Percentiles rank a stretch among this genome's conserved stretches.
phyloP scores from a whole-genome alignment of 257 asterid genomes.

The Rauvolfia tetraphylla region DNA sequence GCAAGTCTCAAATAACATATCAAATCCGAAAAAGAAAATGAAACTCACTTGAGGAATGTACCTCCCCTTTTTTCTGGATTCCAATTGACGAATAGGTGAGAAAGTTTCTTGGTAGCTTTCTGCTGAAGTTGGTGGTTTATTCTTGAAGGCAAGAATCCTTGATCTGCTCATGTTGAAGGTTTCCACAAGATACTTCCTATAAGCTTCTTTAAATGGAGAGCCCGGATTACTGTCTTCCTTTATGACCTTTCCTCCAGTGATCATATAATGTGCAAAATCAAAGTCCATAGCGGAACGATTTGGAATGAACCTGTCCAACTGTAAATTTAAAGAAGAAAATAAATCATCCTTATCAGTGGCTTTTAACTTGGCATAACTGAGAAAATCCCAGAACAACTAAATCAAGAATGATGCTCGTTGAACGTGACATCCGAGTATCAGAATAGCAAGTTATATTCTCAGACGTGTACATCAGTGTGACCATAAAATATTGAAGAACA shows the following conservation, averaged over 20 bases:
- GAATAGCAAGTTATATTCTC: background rate
- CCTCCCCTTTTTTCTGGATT: constrained; percentile 18
- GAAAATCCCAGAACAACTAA: background rate
- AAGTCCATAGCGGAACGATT: constrained; percentile 54
- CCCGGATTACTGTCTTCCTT: constrained; percentile 14
- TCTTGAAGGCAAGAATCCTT: constrained; percentile 46
- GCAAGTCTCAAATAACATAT: background rate
- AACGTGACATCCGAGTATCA: too few relatives aligned
- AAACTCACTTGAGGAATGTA: constrained; percentile 29
- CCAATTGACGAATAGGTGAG: constrained; percentile 17
- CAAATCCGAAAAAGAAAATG: background rate
- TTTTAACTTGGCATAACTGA: too few relatives aligned
- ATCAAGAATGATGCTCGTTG: too few relatives aligned
- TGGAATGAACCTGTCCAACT: constrained; percentile 55
- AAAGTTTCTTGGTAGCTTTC: constrained; percentile 4
- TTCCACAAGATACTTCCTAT: constrained; percentile 41
- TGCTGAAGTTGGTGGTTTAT: constrained; percentile 30
- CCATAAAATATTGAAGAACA: background rate
- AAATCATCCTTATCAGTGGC: background rate
- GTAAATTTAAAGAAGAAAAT: constrained; percentile 8
- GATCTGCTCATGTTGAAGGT: constrained; percentile 40
- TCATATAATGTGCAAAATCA: constrained; percentile 44
- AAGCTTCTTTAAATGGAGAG: constrained; percentile 36
- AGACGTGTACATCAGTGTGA: background rate
- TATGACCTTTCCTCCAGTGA: constrained; percentile 27